Conservation (phyloP, 2,329 filamentous ascomycete species). For the Orbilia ellipsospora region DNA sequence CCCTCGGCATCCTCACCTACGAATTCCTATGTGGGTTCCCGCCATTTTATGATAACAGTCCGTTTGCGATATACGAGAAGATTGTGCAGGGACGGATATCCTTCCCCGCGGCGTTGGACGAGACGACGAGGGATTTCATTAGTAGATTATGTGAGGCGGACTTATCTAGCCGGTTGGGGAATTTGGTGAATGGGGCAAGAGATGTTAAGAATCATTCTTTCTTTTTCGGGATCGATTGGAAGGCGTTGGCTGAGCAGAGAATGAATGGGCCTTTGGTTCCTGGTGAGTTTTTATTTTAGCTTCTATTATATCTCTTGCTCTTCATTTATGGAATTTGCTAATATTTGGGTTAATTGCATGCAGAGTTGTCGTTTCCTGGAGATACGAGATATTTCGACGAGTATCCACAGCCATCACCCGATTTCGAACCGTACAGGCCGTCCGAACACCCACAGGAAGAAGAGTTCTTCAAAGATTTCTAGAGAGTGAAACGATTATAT, state of each 20-base stretch:
- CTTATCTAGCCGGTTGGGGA: constrained; percentile 79
- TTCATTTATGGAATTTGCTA: constrained; percentile 2
- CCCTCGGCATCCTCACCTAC: constrained; percentile 83
- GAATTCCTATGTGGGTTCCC: constrained; percentile 87
- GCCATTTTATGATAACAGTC: constrained; percentile 87
- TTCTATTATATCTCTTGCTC: neutral
- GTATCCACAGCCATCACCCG: constrained; percentile 74
- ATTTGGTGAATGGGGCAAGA: constrained; percentile 78
- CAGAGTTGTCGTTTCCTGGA: constrained; percentile 76
- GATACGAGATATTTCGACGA: constrained; percentile 85
- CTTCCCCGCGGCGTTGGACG: constrained; percentile 74
- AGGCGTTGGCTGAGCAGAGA: constrained; percentile 74
- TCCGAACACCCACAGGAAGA: constrained; percentile 78
- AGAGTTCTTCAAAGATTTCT: constrained; percentile 77
- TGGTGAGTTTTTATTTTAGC: constrained; percentile 62
- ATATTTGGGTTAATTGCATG: constrained; percentile 64
- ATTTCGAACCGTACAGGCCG: constrained; percentile 66
- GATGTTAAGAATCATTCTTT: constrained; percentile 81
- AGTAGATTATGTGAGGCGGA: constrained; percentile 81
- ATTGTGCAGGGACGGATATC: constrained; percentile 82
- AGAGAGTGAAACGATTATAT: constrained; percentile 32
- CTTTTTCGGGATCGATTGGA: constrained; percentile 79
- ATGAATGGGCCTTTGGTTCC: constrained; percentile 61
- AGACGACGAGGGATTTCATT: constrained; percentile 78
- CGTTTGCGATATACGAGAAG: constrained; percentile 86